Evolutionary conservation across 176 grass and related monocot genomes (phyloP).

Genomic region (Pontederia paniculata): DNA sequence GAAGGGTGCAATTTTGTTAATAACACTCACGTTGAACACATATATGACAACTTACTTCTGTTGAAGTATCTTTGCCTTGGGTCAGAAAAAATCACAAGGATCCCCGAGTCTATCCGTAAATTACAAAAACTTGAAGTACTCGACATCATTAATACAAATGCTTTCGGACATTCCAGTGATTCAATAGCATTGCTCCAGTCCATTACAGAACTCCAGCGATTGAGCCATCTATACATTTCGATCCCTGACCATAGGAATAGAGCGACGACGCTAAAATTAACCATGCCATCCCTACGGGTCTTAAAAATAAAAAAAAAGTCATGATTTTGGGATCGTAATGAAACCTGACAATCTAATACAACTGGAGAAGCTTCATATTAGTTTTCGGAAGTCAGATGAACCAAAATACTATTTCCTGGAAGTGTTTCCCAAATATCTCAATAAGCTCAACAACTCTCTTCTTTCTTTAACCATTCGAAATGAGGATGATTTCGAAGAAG

Average conservation of each 20-base stretch:
- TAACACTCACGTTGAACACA: slow-evolving; percentile 19
- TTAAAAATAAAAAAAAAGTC: no score
- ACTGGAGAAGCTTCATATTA: neutral
- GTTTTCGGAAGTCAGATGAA: no score
- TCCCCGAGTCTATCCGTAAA: slow-evolving; percentile 28
- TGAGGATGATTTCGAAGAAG: neutral
- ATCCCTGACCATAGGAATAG: no score
- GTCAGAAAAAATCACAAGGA: neutral
- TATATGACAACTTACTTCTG: slow-evolving; percentile 19
- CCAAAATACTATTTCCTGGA: no score
- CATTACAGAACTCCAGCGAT: slow-evolving; percentile 18
- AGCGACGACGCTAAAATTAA: no score
- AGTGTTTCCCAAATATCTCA: neutral
- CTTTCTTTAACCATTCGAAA: neutral
- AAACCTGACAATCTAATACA: neutral
- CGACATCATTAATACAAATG: slow-evolving; percentile 24
- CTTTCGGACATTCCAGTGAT: no score
- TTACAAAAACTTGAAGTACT: slow-evolving; percentile 29
- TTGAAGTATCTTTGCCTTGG: slow-evolving; percentile 21
- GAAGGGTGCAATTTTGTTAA: slow-evolving; percentile 5
- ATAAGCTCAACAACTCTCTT: neutral
- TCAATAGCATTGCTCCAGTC: slow-evolving; percentile 5
- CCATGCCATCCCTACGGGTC: neutral
- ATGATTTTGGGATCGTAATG: no score
- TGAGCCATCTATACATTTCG: slow-evolving; percentile 19